A percentile compares a stretch with the other conserved stretches of the same genome.
These are phyloP conservation scores for Waltergamsia citrina DNA, from an alignment of 2,329 filamentous ascomycete species.

Conservation along the genomic window DNA sequence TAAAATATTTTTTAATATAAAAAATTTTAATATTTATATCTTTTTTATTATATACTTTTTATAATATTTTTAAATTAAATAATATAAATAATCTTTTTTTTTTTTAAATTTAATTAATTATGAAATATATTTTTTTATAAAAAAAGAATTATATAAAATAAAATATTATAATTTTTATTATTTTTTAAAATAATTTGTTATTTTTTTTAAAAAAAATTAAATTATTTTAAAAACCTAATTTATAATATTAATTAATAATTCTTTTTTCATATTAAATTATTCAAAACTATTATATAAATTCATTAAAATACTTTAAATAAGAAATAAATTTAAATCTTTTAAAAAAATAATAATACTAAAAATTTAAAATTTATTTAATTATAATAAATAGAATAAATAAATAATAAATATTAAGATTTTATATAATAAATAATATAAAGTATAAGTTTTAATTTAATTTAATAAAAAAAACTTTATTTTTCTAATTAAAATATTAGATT, in stretches of 20 bases:
- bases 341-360: too few relatives aligned
- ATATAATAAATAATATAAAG: too few relatives aligned
- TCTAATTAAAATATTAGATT: too few relatives aligned
- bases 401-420: too few relatives aligned
- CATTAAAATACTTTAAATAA: not conserved
- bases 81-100: not conserved
- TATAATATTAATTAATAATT: too few relatives aligned
- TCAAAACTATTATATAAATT: not conserved
- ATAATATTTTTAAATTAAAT: not conserved
- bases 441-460: too few relatives aligned
- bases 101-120: conserved; percentile 1
- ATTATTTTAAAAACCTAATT: too few relatives aligned
- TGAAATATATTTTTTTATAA: conserved; percentile 4
- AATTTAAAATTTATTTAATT: too few relatives aligned
- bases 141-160: conserved; percentile 4
- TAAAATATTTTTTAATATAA: not conserved
- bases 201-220: not conserved
- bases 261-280: conserved; percentile 3
- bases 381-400: too few relatives aligned
- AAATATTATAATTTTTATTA: not conserved
- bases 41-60: not conserved
- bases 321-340: not conserved
- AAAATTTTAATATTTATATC: conserved; percentile 1
- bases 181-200: not conserved
- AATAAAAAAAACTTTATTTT: too few relatives aligned